Evolutionary conservation across 2,329 filamentous ascomycete species (phyloP).

Genomic region (Arthrobotrys sphaeroides): DNA sequence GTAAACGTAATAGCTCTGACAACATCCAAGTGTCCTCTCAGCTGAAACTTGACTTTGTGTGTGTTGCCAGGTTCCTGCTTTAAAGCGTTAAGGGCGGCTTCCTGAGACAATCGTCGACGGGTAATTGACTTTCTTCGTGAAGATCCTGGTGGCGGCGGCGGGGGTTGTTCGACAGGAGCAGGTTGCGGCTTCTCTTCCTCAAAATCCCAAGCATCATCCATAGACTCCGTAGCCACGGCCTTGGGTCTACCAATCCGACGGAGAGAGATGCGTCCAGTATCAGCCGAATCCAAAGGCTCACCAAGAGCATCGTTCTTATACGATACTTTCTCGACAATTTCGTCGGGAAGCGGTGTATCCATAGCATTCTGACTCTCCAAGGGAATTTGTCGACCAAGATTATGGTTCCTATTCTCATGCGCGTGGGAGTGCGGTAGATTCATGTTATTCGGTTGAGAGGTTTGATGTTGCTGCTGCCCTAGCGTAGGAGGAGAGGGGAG

Average conservation of each 20-base stretch:
- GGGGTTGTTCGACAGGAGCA: conserved; percentile 81
- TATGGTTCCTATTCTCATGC: conserved; percentile 37
- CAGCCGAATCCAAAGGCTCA: conserved; percentile 65
- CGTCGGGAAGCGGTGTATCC: conserved; percentile 61
- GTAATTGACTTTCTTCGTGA: conserved; percentile 83
- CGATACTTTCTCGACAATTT: conserved; percentile 68
- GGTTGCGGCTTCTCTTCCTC: conserved; percentile 75
- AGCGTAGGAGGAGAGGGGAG: conserved; percentile 68
- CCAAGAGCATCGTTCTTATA: conserved; percentile 70
- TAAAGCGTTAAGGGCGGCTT: conserved; percentile 18
- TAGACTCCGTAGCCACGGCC: conserved; percentile 67
- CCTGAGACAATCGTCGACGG: conserved; percentile 75
- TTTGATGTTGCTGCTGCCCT: conserved; percentile 26
- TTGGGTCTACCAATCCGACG: conserved; percentile 89
- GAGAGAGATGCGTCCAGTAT: conserved; percentile 71
- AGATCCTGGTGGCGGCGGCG: conserved; percentile 66
- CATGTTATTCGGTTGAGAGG: conserved; percentile 35
- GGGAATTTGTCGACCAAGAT: conserved; percentile 10
- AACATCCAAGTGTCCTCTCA: conserved; percentile 91
- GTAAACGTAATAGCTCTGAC: conserved; percentile 96
- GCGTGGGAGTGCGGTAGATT: conserved; percentile 28
- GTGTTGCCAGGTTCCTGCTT: conserved; percentile 74
- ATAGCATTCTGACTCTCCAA: conserved; percentile 25
- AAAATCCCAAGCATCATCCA: conserved; percentile 89
- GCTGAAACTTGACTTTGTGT: conserved; percentile 91